A percentile compares a stretch with the other conserved stretches of the same genome.
These are phyloP conservation scores for Solanum lycopersicoides DNA, from an alignment of 257 asterid genomes.

Conservation along the genomic window DNA sequence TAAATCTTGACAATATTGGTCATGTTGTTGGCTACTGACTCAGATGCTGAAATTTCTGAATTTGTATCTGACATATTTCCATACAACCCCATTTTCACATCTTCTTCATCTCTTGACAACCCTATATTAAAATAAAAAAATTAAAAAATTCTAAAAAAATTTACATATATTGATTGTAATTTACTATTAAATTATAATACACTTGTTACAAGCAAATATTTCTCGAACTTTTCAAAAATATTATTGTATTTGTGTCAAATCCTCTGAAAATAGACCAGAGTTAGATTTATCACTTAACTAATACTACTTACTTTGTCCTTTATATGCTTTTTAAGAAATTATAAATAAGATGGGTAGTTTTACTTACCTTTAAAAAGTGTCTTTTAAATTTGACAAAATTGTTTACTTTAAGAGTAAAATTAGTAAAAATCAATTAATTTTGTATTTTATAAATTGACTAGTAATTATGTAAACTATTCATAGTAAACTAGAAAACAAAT, in stretches of 20 bases:
- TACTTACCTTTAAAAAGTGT: not conserved
- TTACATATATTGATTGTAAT: not conserved
- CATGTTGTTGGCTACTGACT: constrained; percentile 17
- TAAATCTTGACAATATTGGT: not conserved
- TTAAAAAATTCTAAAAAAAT: not conserved
- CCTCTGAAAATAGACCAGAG: no score
- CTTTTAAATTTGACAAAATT: no score
- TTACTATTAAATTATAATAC: not conserved
- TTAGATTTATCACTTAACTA: no score
- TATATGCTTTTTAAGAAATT: no score
- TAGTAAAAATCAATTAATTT: no score
- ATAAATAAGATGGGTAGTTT: no score
- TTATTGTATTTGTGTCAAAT: no score
- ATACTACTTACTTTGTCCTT: no score
- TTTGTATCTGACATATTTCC: constrained; percentile 4
- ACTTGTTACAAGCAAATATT: not conserved
- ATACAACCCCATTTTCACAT: not conserved
- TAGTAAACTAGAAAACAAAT: not conserved
- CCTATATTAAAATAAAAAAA: not conserved
- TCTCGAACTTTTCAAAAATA: not conserved
- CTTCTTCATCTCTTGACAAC: not conserved
- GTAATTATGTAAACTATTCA: no score
- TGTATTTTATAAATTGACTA: no score
- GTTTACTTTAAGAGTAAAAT: not conserved
- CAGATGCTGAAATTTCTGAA: constrained; percentile 18